Evolutionary conservation across 148 eudicot genomes (phyloP).

Genomic region (Rhododendron vialii): DNA sequence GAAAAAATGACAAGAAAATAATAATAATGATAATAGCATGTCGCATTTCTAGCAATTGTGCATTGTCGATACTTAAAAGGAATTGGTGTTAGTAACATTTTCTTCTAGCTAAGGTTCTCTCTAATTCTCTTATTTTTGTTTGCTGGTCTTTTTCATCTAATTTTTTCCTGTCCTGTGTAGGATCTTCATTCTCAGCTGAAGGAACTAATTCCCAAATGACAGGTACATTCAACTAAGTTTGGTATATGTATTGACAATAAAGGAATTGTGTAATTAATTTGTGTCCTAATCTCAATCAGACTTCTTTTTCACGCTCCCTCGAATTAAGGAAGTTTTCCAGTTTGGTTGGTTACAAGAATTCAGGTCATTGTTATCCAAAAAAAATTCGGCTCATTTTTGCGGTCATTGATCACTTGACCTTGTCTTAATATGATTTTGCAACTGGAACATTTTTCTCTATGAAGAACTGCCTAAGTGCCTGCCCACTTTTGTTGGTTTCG

Average conservation of each 20-base stretch:
- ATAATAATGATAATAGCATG: neutral
- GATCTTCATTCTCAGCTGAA: constrained; percentile 88
- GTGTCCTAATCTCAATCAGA: neutral
- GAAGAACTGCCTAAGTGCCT: neutral
- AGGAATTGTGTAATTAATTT: neutral
- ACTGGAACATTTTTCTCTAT: neutral
- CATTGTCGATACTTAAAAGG: neutral
- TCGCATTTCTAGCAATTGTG: neutral
- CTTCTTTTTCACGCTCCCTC: neutral
- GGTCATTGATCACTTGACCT: neutral
- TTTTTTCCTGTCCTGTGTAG: constrained; percentile 28
- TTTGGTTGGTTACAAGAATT: neutral
- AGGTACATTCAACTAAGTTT: constrained; percentile 40
- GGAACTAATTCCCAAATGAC: constrained; percentile 90
- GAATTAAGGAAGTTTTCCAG: neutral
- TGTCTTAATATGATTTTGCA: neutral
- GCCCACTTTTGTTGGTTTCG: neutral
- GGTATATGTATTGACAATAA: neutral
- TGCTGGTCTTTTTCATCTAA: neutral
- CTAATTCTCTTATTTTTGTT: neutral
- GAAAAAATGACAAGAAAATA: neutral
- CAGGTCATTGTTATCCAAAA: neutral
- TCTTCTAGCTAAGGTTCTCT: neutral
- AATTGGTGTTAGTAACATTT: neutral
- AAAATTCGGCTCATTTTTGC: too few relatives aligned